Percentiles rank a stretch among this genome's conserved stretches.
phyloP scores from a whole-genome alignment of 2,329 filamentous ascomycete genomes.

The Lojkania enalia region DNA sequence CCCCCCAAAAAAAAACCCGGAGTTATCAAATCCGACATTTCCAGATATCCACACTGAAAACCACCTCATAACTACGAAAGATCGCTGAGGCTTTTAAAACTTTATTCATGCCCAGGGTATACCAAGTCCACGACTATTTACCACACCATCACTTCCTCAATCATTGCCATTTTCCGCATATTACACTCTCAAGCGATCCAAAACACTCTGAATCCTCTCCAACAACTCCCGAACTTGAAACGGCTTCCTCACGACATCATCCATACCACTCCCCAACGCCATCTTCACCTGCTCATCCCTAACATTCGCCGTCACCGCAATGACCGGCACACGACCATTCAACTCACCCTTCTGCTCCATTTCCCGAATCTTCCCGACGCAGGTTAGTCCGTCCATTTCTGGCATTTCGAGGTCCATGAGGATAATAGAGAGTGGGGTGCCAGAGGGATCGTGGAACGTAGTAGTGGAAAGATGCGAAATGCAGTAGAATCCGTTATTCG shows the following conservation, averaged over 20 bases:
- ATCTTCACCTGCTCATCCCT: slow-evolving; percentile 36
- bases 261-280: slow-evolving; percentile 40
- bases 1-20: too few species aligned
- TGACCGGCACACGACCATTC: slow-evolving; percentile 35
- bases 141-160: too few species aligned
- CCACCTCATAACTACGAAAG: too few species aligned
- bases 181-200: slow-evolving; percentile 16
- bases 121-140: too few species aligned
- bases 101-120: too few species aligned
- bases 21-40: too few species aligned
- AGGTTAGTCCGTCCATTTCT: slow-evolving; percentile 44
- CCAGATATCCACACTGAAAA: too few species aligned
- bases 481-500: slow-evolving; percentile 39
- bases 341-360: slow-evolving; percentile 24
- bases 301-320: slow-evolving; percentile 45
- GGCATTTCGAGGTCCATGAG: slow-evolving; percentile 47
- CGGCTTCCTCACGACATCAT: slow-evolving; percentile 41
- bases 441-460: slow-evolving; percentile 13
- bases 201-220: slow-evolving; percentile 27
- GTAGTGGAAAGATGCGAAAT: slow-evolving; percentile 30
- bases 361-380: slow-evolving; percentile 36
- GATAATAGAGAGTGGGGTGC: slow-evolving; percentile 32
- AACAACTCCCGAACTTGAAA: slow-evolving; percentile 39
- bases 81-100: too few species aligned
- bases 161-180: too few species aligned